phyloP scores from a whole-genome alignment of 2,329 filamentous ascomycete genomes.

The Verticillium isaacii region DNA sequence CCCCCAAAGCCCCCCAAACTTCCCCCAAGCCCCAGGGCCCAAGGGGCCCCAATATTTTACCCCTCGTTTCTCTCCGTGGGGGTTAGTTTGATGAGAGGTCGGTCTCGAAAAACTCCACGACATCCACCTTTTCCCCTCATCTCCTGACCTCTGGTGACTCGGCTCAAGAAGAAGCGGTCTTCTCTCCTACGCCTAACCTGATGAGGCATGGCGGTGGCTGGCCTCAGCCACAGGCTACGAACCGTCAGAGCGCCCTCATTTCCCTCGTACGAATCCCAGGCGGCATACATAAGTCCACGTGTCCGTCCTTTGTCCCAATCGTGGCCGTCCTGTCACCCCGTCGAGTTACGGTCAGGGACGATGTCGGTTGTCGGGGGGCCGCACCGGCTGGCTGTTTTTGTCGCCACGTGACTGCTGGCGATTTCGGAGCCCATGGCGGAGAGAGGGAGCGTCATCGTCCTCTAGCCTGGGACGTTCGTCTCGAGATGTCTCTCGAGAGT shows the following conservation, averaged over 20 bases:
- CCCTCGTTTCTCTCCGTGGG: background rate
- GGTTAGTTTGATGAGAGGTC: background rate
- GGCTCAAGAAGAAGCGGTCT: background rate
- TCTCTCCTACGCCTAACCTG: background rate
- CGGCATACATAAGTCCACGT: background rate
- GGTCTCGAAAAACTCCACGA: background rate
- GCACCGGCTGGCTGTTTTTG: too few relatives aligned
- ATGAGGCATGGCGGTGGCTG: background rate
- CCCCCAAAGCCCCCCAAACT: background rate
- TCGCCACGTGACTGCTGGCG: too few relatives aligned
- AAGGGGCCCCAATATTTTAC: background rate
- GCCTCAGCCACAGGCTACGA: background rate
- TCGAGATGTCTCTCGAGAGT: too few relatives aligned
- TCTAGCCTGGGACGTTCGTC: too few relatives aligned
- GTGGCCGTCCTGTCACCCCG: too few relatives aligned
- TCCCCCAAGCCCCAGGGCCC: background rate
- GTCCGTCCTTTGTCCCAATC: background rate
- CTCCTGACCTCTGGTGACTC: background rate
- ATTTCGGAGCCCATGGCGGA: too few relatives aligned
- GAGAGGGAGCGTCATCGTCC: too few relatives aligned
- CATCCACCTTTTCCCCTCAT: background rate
- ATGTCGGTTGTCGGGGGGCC: too few relatives aligned
- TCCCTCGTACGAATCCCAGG: background rate
- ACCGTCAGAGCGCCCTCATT: background rate
- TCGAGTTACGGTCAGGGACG: too few relatives aligned